phyloP scores from a whole-genome alignment of 805 yeast species.

The Sporopachydermia quercuum region DNA sequence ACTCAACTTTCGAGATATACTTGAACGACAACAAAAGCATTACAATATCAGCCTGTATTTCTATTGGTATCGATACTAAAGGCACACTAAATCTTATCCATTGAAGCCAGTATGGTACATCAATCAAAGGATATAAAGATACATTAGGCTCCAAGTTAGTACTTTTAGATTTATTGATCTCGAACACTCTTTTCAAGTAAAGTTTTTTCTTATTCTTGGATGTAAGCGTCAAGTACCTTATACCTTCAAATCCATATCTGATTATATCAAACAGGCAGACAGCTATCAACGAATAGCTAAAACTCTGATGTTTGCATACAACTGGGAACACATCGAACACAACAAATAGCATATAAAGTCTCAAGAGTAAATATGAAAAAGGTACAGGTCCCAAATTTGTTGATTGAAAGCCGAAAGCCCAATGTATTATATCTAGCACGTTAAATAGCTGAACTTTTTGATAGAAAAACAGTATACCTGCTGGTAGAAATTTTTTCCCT shows the following conservation, averaged over 20 bases:
- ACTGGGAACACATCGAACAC: not conserved
- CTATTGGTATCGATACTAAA: not conserved
- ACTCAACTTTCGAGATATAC: not conserved
- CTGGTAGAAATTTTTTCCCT: slow-evolving; percentile 51
- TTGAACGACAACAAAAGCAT: not conserved
- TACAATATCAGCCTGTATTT: not conserved
- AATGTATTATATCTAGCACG: not conserved
- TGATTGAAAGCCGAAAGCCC: not conserved
- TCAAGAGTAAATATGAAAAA: not conserved
- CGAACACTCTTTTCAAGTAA: not conserved
- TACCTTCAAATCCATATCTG: not conserved
- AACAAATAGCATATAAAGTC: not conserved
- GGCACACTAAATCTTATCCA: not conserved
- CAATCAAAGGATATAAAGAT: too few species aligned
- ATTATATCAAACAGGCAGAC: slow-evolving; percentile 1
- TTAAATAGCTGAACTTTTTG: slow-evolving; percentile 2
- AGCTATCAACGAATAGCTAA: not conserved
- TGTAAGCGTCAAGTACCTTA: not conserved
- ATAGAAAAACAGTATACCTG: slow-evolving; percentile 58
- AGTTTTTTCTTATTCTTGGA: not conserved
- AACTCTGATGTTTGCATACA: not conserved
- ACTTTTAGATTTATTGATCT: not conserved
- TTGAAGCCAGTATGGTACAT: not conserved
- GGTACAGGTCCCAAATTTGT: not conserved
- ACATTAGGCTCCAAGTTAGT: not conserved